Evolutionary conservation across 371 early-diverging fungal species (phyloP).

Genomic region (Syncephalastrum sp.): DNA sequence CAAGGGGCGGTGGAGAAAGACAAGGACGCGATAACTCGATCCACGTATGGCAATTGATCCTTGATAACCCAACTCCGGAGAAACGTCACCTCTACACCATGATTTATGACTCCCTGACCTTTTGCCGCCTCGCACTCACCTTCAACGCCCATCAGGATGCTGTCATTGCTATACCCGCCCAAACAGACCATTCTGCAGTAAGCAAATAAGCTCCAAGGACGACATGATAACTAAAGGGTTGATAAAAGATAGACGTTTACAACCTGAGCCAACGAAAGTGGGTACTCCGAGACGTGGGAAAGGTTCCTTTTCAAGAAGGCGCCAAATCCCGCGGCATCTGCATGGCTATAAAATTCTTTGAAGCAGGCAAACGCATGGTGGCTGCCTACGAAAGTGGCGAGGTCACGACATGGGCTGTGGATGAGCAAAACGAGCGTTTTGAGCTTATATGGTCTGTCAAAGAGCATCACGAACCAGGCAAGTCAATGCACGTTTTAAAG

Average conservation of each 20-base stretch:
- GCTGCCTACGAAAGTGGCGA: slow-evolving; percentile 50
- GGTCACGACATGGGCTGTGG: slow-evolving; percentile 26
- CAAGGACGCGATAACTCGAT: slow-evolving; percentile 52
- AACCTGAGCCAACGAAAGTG: slow-evolving; percentile 24
- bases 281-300: slow-evolving; percentile 19
- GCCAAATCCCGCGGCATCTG: slow-evolving; percentile 30
- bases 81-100: slow-evolving; percentile 22
- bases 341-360: slow-evolving; percentile 39
- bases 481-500: slow-evolving; percentile 3
- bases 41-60: slow-evolving; percentile 39
- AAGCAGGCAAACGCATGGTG: slow-evolving; percentile 19
- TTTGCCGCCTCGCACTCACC: slow-evolving; percentile 36
- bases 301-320: slow-evolving; percentile 9
- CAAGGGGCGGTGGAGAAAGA: slow-evolving; percentile 18
- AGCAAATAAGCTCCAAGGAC: background rate
- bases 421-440: slow-evolving; percentile 13
- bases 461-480: slow-evolving; percentile 44
- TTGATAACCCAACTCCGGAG: slow-evolving; percentile 5
- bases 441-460: slow-evolving; percentile 28
- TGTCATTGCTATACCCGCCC: too few relatives aligned
- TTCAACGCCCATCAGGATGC: too few relatives aligned
- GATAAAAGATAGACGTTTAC: slow-evolving; percentile 47
- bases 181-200: too few relatives aligned
- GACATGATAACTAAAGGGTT: background rate
- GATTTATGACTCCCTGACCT: slow-evolving; percentile 37